Conservation (phyloP, 345 rosid genomes). For the Cochlearia excelsa region DNA sequence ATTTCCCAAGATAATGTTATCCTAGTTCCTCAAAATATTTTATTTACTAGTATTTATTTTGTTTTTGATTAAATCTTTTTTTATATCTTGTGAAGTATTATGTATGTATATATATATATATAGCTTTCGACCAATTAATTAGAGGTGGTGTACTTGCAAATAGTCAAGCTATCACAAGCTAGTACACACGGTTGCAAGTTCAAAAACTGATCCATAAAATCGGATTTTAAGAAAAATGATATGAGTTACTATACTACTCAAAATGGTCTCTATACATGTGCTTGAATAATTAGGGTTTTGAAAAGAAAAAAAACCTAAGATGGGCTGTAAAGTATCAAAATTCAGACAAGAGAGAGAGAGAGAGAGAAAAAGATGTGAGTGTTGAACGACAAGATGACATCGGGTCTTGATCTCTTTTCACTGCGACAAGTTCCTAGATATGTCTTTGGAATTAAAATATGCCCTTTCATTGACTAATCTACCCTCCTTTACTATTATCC, state of each 20-base stretch:
- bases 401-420: slow-evolving; percentile 49
- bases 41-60: slow-evolving; percentile 10
- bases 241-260: too few relatives aligned
- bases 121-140: too few relatives aligned
- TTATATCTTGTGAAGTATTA: slow-evolving; percentile 12
- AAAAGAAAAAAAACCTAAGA: slow-evolving; percentile 29
- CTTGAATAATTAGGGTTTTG: slow-evolving; percentile 37
- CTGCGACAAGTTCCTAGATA: slow-evolving; percentile 74
- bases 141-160: too few relatives aligned
- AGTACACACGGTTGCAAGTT: neutral
- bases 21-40: neutral
- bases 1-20: too few relatives aligned
- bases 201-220: slow-evolving; percentile 8
- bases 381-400: slow-evolving; percentile 54
- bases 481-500: slow-evolving; percentile 22
- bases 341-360: neutral
- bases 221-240: slow-evolving; percentile 1
- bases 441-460: slow-evolving; percentile 32
- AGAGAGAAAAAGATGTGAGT: slow-evolving; percentile 20
- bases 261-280: slow-evolving; percentile 14
- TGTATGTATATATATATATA: slow-evolving; percentile 9
- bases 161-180: slow-evolving; percentile 1
- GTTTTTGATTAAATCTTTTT: neutral
- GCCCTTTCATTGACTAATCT: slow-evolving; percentile 18
- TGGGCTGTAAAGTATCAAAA: slow-evolving; percentile 33